phyloP scores from a whole-genome alignment of 345 rosid species.

The Boechera retrofracta region DNA sequence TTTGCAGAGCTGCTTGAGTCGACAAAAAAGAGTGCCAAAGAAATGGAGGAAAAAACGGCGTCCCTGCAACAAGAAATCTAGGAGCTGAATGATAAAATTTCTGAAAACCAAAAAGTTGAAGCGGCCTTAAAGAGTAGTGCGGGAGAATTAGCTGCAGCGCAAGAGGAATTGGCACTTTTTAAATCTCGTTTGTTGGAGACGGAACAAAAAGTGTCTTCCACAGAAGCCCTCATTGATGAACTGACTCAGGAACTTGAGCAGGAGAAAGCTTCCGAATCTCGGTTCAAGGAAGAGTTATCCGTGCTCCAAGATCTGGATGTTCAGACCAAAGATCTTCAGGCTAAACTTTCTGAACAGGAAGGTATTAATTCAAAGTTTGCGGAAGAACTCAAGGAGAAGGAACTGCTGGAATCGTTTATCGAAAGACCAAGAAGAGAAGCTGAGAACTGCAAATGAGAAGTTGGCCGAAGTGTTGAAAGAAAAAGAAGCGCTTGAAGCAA shows the following conservation, averaged over 20 bases:
- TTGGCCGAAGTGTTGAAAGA: slow-evolving; percentile 62
- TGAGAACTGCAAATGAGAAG: slow-evolving; percentile 61
- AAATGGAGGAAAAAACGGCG: slow-evolving; percentile 67
- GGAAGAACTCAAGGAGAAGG: slow-evolving; percentile 65
- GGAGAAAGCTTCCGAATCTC: slow-evolving; percentile 70
- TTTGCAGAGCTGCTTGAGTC: slow-evolving; percentile 73
- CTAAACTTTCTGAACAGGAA: slow-evolving; percentile 60
- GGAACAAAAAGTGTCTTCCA: slow-evolving; percentile 66
- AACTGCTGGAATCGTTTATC: slow-evolving; percentile 53
- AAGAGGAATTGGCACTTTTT: slow-evolving; percentile 67
- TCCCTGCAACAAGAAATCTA: slow-evolving; percentile 72
- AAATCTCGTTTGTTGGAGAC: slow-evolving; percentile 62
- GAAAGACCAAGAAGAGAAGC: slow-evolving; percentile 70
- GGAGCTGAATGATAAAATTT: slow-evolving; percentile 62
- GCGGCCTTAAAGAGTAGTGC: slow-evolving; percentile 67
- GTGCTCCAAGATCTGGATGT: slow-evolving; percentile 57
- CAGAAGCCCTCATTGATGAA: slow-evolving; percentile 64
- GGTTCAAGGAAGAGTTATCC: slow-evolving; percentile 60
- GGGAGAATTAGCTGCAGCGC: slow-evolving; percentile 64
- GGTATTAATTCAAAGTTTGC: slow-evolving; percentile 45
- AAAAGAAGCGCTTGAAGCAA: slow-evolving; percentile 69
- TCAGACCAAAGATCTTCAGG: slow-evolving; percentile 61
- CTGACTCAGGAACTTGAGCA: slow-evolving; percentile 66
- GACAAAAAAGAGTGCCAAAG: slow-evolving; percentile 61
- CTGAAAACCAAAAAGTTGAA: slow-evolving; percentile 74